phyloP scores from a whole-genome alignment of 352 stramenopile genomes.

The Phytophthora pini region DNA sequence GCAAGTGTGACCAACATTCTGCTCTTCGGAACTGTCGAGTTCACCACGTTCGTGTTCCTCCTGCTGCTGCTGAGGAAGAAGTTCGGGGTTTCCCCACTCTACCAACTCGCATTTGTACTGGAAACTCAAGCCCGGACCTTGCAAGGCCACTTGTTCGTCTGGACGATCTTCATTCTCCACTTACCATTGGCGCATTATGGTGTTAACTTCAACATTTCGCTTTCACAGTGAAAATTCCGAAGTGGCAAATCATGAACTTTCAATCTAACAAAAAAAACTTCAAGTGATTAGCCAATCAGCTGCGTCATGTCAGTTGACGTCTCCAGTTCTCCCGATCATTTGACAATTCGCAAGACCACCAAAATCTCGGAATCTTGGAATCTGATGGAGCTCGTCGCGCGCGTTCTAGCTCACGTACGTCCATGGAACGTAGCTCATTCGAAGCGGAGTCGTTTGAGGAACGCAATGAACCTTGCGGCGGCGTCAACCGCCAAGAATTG shows the following conservation, averaged over 20 bases:
- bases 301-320: not conserved
- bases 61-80: not conserved
- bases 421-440: not conserved
- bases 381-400: constrained; percentile 30
- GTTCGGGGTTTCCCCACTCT: not conserved
- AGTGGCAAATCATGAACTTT: too few relatives aligned
- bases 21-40: not conserved
- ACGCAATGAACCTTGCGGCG: not conserved
- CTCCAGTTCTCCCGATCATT: constrained; percentile 19
- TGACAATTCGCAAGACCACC: constrained; percentile 27
- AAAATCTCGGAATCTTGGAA: constrained; percentile 14
- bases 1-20: not conserved
- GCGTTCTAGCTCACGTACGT: constrained; percentile 41
- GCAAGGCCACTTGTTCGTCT: too few relatives aligned
- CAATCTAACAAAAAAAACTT: too few relatives aligned
- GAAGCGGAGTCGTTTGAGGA: not conserved
- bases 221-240: too few relatives aligned
- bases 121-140: not conserved
- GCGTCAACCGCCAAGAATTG: constrained; percentile 9
- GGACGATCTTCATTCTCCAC: too few relatives aligned
- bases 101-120: not conserved
- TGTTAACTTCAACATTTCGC: too few relatives aligned
- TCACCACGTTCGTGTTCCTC: not conserved
- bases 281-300: constrained; percentile 17
- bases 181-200: too few relatives aligned